A percentile compares a stretch with the other conserved stretches of the same genome.
Evolutionary conservation across 2,329 filamentous ascomycete species (phyloP).

Genomic region (Mariannaea sp.): DNA sequence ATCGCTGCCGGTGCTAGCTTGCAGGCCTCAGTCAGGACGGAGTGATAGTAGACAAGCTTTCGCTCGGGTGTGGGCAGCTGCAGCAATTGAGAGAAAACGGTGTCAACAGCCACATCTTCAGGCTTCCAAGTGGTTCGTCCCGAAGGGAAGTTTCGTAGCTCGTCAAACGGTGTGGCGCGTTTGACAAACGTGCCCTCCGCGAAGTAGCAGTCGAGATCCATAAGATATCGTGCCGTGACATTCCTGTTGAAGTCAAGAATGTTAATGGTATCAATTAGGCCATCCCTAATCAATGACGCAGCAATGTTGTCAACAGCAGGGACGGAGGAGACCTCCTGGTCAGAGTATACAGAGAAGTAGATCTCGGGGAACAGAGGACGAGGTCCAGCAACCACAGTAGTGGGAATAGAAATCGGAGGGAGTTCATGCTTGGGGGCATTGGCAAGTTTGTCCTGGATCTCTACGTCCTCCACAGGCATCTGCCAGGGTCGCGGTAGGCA

Average conservation of each 20-base stretch:
- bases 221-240: slow-evolving; percentile 82
- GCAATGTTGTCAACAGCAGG: slow-evolving; percentile 77
- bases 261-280: slow-evolving; percentile 90
- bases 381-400: slow-evolving; percentile 73
- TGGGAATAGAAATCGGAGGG: slow-evolving; percentile 75
- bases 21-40: slow-evolving; percentile 91
- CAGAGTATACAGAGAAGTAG: slow-evolving; percentile 88
- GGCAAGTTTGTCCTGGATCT: slow-evolving; percentile 63
- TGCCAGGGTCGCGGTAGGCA: slow-evolving; percentile 72
- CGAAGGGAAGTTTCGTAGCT: slow-evolving; percentile 71
- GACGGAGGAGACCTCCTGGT: slow-evolving; percentile 88
- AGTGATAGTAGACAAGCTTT: slow-evolving; percentile 96
- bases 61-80: slow-evolving; percentile 86
- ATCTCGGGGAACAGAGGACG: slow-evolving; percentile 87
- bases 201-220: slow-evolving; percentile 95
- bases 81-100: slow-evolving; percentile 93
- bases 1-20: slow-evolving; percentile 97
- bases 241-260: slow-evolving; percentile 91
- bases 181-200: slow-evolving; percentile 88
- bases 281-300: slow-evolving; percentile 82
- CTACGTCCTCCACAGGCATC: slow-evolving; percentile 64
- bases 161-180: slow-evolving; percentile 89
- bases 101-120: slow-evolving; percentile 96
- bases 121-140: slow-evolving; percentile 88
- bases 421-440: slow-evolving; percentile 74